phyloP scores from a whole-genome alignment of 306 rosid species.

The apple (Malus domestica) region DNA sequence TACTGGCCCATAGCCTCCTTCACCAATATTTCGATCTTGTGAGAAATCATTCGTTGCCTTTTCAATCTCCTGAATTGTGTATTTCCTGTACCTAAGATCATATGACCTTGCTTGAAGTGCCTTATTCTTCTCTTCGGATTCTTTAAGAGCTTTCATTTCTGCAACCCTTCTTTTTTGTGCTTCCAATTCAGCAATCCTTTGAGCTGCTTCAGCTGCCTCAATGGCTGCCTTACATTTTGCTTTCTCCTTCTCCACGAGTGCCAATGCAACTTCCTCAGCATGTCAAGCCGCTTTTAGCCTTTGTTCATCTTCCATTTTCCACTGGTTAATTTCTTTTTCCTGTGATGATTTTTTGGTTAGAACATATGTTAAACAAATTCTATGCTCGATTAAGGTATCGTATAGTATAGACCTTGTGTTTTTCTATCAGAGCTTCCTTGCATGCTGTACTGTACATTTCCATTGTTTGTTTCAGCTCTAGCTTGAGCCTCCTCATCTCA shows the following conservation, averaged over 20 bases:
- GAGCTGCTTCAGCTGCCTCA: not conserved
- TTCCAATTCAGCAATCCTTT: not conserved
- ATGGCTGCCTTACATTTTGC: not conserved
- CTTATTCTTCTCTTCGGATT: not conserved
- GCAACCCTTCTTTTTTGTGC: not conserved
- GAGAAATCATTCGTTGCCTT: not conserved
- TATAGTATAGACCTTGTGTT: not conserved
- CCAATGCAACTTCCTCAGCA: not conserved
- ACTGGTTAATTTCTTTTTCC: not conserved
- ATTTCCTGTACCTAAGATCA: not conserved
- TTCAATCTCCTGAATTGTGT: not conserved
- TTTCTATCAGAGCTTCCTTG: not conserved
- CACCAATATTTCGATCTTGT: not conserved
- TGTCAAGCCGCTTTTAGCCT: not conserved
- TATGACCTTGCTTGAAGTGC: not conserved
- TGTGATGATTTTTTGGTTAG: not conserved
- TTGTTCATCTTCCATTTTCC: not conserved
- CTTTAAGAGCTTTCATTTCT: not conserved
- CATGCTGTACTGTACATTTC: not conserved
- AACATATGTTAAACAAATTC: not conserved
- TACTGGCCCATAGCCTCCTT: not conserved
- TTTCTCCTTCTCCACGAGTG: not conserved
- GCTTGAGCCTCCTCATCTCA: constrained; percentile 3
- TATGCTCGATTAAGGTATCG: not conserved
- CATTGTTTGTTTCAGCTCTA: constrained; percentile 1